These are phyloP conservation scores for Podosphaera xanthii DNA, from an alignment of 2,329 filamentous ascomycete species.

Conservation along the genomic window DNA sequence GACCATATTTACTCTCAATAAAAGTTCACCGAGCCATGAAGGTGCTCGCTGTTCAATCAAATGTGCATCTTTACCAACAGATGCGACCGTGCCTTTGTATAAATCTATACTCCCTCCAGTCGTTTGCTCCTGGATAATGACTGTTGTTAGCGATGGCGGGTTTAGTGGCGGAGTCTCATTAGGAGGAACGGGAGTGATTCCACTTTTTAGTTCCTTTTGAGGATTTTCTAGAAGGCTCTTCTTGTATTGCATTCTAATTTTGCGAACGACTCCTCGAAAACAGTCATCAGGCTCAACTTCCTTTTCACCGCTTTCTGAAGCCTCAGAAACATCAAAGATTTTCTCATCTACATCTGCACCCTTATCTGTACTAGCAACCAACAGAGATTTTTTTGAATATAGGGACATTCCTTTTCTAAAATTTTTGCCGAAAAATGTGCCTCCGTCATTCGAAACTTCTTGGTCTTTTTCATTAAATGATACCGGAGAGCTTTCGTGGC, in stretches of 20 bases:
- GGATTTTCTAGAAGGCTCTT: slow-evolving; percentile 35
- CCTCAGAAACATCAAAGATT: slow-evolving; percentile 33
- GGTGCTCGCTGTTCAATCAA: slow-evolving; percentile 68
- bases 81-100: slow-evolving; percentile 71
- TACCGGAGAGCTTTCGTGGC: slow-evolving; percentile 21
- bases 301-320: slow-evolving; percentile 31
- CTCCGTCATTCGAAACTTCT: slow-evolving; percentile 34
- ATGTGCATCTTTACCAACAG: slow-evolving; percentile 54
- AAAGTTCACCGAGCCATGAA: slow-evolving; percentile 75
- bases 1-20: slow-evolving; percentile 34
- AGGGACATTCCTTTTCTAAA: slow-evolving; percentile 52
- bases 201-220: slow-evolving; percentile 31
- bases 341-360: slow-evolving; percentile 56
- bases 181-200: slow-evolving; percentile 44
- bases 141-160: slow-evolving; percentile 40
- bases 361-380: slow-evolving; percentile 46
- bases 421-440: slow-evolving; percentile 57
- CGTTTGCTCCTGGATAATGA: slow-evolving; percentile 48
- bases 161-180: slow-evolving; percentile 58
- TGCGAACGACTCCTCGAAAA: slow-evolving; percentile 49
- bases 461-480: slow-evolving; percentile 33
- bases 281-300: slow-evolving; percentile 57
- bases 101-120: slow-evolving; percentile 55
- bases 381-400: slow-evolving; percentile 62
- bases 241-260: slow-evolving; percentile 50